These are phyloP conservation scores for Colletotrichum higginsianum DNA, from an alignment of 2,329 filamentous ascomycete species.

Conservation along the genomic window DNA sequence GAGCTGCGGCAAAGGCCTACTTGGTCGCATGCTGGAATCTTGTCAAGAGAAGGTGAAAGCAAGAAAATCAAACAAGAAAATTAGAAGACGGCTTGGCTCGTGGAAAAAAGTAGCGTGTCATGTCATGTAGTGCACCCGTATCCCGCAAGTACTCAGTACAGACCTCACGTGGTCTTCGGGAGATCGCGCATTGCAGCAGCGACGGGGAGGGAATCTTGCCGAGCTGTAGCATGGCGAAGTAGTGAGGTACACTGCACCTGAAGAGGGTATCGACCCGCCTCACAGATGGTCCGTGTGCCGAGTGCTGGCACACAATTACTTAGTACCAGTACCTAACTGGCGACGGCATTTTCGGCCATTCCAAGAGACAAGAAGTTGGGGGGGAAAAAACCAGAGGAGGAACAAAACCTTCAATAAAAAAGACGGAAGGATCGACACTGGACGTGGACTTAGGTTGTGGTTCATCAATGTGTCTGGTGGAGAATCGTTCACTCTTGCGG, in stretches of 20 bases:
- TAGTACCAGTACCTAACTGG: neutral
- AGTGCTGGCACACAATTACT: neutral
- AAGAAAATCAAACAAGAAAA: neutral
- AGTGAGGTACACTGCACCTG: too few relatives aligned
- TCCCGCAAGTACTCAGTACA: constrained; percentile 10
- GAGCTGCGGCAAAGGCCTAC: neutral
- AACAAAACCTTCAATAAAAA: neutral
- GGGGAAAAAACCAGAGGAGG: neutral
- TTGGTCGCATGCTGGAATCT: neutral
- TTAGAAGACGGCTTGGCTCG: neutral
- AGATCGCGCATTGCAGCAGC: constrained; percentile 43
- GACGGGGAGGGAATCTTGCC: constrained; percentile 28
- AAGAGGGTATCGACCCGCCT: neutral
- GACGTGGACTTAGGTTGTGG: neutral
- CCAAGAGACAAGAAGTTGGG: too few relatives aligned
- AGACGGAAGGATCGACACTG: constrained; percentile 1
- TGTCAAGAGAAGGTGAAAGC: too few relatives aligned
- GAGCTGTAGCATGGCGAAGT: constrained; percentile 4
- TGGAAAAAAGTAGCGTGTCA: neutral
- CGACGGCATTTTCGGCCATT: neutral
- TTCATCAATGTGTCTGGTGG: too few relatives aligned
- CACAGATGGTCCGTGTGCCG: neutral
- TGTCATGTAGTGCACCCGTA: neutral
- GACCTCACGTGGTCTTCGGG: constrained; percentile 40
- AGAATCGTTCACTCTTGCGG: too few relatives aligned